Percentiles rank a stretch among this genome's conserved stretches.
phyloP scores from a whole-genome alignment of 2,329 filamentous ascomycete species.

The Cladosporium phlei region DNA sequence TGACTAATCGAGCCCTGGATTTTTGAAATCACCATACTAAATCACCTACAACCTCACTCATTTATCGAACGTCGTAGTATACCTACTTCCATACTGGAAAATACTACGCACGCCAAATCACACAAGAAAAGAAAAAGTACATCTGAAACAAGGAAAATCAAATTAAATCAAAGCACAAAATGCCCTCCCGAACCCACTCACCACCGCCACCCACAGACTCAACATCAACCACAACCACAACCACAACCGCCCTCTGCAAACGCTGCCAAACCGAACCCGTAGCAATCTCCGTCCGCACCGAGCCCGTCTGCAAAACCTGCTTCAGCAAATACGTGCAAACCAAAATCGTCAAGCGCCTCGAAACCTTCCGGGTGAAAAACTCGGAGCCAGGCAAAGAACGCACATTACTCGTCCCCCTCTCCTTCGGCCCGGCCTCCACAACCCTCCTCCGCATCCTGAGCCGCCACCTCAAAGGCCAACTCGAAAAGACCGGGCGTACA shows the following conservation, averaged over 20 bases:
- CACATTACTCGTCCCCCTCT: slow-evolving; percentile 71
- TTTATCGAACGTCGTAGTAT: too few relatives aligned
- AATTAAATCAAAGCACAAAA: not conserved
- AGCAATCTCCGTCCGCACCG: slow-evolving; percentile 52
- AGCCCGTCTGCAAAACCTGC: slow-evolving; percentile 64
- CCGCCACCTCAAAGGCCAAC: slow-evolving; percentile 62
- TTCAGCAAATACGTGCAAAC: slow-evolving; percentile 71
- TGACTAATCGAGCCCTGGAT: too few relatives aligned
- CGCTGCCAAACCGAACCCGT: slow-evolving; percentile 52
- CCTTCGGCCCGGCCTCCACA: slow-evolving; percentile 76
- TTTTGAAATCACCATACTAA: too few relatives aligned
- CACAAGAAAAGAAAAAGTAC: too few relatives aligned
- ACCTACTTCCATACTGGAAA: too few relatives aligned
- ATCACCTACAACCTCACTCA: too few relatives aligned
- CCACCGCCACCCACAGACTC: too few relatives aligned
- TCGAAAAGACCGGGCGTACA: slow-evolving; percentile 57
- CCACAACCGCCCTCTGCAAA: slow-evolving; percentile 41
- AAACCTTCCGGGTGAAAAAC: slow-evolving; percentile 54
- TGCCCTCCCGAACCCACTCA: too few relatives aligned
- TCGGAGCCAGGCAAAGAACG: slow-evolving; percentile 40
- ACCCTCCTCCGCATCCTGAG: slow-evolving; percentile 72
- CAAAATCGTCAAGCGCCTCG: slow-evolving; percentile 76
- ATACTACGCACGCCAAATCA: too few relatives aligned
- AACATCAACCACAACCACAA: not conserved
- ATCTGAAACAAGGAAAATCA: too few relatives aligned